phyloP scores from a whole-genome alignment of 176 grass and related monocot species.

The Musa troglodytarum region DNA sequence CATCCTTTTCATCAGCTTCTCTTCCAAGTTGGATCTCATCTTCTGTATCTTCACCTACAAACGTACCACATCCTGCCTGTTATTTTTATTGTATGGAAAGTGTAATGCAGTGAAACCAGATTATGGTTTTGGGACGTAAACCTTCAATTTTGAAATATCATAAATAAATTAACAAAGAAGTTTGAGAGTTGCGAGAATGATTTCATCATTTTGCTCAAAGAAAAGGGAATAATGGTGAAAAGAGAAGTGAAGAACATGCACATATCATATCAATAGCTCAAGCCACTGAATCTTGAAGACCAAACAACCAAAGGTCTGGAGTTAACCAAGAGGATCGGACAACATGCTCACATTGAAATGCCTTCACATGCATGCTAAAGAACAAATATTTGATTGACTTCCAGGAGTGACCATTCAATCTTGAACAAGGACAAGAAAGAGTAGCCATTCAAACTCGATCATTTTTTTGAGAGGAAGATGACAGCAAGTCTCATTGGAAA shows the following conservation, averaged over 20 bases:
- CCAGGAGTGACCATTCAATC: background rate
- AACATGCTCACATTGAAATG: background rate
- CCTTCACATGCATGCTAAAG: background rate
- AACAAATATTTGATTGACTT: background rate
- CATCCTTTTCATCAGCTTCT: constrained; percentile 96
- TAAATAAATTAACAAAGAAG: no score
- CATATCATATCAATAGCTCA: no score
- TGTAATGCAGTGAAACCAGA: background rate
- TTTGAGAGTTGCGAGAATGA: no score
- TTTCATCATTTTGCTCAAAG: no score
- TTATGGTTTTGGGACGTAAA: background rate
- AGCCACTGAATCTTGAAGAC: no score
- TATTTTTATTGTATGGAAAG: background rate
- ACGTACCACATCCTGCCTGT: background rate
- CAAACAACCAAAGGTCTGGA: no score
- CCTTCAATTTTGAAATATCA: no score
- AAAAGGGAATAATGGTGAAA: no score
- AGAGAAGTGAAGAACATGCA: no score
- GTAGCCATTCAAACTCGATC: no score
- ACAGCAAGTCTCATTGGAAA: background rate
- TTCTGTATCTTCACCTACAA: constrained; percentile 95
- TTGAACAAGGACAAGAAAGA: no score
- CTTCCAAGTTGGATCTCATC: constrained; percentile 86
- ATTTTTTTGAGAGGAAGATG: background rate
- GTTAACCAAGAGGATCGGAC: no score